Conservation (phyloP, 202 grass and related monocot genomes). For the Setaria italica region DNA sequence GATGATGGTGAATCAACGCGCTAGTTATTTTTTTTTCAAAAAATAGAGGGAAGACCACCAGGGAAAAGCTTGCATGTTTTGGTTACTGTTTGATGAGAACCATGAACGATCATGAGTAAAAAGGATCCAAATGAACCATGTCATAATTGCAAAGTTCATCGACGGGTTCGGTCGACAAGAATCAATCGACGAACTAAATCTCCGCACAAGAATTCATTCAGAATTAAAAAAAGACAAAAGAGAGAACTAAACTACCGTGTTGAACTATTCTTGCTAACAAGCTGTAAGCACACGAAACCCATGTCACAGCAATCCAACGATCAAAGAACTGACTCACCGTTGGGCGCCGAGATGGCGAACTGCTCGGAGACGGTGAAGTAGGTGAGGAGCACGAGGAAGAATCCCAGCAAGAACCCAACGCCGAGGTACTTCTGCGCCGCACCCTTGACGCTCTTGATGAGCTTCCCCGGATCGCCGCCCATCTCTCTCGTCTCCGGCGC, state of each 20-base stretch:
- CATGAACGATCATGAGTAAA: not conserved
- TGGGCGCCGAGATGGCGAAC: slow-evolving; percentile 66
- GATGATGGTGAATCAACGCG: not conserved
- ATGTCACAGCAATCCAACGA: not conserved
- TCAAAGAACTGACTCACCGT: slow-evolving; percentile 47
- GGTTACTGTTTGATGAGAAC: not conserved
- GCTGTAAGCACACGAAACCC: not conserved
- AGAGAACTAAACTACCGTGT: not conserved
- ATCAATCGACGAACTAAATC: not conserved
- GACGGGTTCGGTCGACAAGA: not conserved
- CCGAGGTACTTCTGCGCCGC: slow-evolving; percentile 64
- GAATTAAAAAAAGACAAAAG: not conserved
- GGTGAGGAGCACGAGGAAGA: slow-evolving; percentile 86
- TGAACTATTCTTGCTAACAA: not conserved
- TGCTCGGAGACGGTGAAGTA: slow-evolving; percentile 88
- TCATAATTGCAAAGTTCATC: not conserved
- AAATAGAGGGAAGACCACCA: not conserved
- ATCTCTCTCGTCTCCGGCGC: slow-evolving; percentile 24
- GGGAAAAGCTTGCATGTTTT: not conserved
- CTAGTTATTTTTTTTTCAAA: not conserved
- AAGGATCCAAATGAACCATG: not conserved
- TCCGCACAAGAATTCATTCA: not conserved
- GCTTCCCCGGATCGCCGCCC: slow-evolving; percentile 63
- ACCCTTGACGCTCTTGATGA: slow-evolving; percentile 61
- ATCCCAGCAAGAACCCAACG: slow-evolving; percentile 68